phyloP scores from a whole-genome alignment of 495 filamentous ascomycete genomes.

The Rusavskia elegans region DNA sequence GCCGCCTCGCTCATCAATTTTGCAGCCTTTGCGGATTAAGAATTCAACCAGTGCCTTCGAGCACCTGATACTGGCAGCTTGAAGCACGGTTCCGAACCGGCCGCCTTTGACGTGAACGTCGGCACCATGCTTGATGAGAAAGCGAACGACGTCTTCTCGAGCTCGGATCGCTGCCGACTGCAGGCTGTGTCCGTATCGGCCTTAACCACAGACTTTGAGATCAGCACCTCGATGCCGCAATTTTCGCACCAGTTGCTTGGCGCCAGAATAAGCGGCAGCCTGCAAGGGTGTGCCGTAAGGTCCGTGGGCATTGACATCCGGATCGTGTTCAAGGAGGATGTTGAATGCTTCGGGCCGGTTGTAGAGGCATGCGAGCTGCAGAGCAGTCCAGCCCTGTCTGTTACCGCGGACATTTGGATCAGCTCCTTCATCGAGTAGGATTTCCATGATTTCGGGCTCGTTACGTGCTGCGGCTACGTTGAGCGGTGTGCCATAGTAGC shows the following conservation, averaged over 20 bases:
- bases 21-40: not conserved
- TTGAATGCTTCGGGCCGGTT: not conserved
- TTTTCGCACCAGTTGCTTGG: not conserved
- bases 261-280: not conserved
- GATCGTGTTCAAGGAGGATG: not conserved
- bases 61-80: not conserved
- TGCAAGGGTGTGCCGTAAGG: not conserved
- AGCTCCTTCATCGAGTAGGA: not conserved
- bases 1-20: not conserved
- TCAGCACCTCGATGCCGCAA: not conserved
- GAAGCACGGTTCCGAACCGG: not conserved
- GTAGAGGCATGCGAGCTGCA: not conserved
- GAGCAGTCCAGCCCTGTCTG: not conserved
- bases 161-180: not conserved
- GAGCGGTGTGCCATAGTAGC: not conserved
- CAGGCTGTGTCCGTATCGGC: not conserved
- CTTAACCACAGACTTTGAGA: not conserved
- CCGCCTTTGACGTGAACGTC: constrained; percentile 4
- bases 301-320: not conserved
- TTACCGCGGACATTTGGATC: not conserved
- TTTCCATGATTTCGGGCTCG: not conserved
- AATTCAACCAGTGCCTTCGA: not conserved
- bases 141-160: not conserved
- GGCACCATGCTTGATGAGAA: constrained; percentile 7
- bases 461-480: not conserved